Conservation (phyloP, 1,284 basidiomycete genomes). For the Limonomyces culmigenus region DNA sequence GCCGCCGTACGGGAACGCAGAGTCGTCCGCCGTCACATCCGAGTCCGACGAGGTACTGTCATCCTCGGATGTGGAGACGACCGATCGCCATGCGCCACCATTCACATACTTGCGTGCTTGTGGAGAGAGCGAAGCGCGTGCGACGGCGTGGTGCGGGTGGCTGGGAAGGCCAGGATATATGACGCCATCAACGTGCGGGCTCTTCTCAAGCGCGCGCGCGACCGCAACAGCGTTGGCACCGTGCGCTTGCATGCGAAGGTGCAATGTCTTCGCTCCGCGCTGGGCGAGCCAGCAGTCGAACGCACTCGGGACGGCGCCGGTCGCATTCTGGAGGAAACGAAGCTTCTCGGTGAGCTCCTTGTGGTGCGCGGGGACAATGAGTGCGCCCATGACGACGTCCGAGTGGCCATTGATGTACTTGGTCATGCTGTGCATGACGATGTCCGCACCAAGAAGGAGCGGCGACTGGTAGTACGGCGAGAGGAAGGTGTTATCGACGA, state of each 20-base stretch:
- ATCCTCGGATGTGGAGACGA: too few relatives aligned
- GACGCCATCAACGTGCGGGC: constrained; percentile 54
- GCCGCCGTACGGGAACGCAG: constrained; percentile 73
- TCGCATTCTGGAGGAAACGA: constrained; percentile 86
- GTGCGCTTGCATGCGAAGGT: constrained; percentile 76
- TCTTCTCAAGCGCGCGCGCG: constrained; percentile 44
- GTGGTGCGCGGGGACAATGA: constrained; percentile 52
- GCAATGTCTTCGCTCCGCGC: constrained; percentile 83
- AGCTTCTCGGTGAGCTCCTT: constrained; percentile 31
- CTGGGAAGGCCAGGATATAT: constrained; percentile 72
- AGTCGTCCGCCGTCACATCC: constrained; percentile 14
- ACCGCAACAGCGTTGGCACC: constrained; percentile 72
- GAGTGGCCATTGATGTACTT: constrained; percentile 94
- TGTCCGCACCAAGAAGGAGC: constrained; percentile 69
- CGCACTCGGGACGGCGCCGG: constrained; percentile 76
- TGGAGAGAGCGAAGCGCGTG: constrained; percentile 45
- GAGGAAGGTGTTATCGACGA: constrained; percentile 87
- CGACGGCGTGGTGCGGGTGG: constrained; percentile 43
- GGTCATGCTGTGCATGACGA: constrained; percentile 68
- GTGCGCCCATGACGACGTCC: constrained; percentile 78
- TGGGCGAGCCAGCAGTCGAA: constrained; percentile 89
- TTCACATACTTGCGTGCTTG: constrained; percentile 58
- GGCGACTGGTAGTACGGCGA: constrained; percentile 89
- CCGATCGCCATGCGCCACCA: not conserved
- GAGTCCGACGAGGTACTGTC: too few relatives aligned